These are phyloP conservation scores for Rutstroemia sp. DNA, from an alignment of 2,329 filamentous ascomycete species.

Conservation along the genomic window DNA sequence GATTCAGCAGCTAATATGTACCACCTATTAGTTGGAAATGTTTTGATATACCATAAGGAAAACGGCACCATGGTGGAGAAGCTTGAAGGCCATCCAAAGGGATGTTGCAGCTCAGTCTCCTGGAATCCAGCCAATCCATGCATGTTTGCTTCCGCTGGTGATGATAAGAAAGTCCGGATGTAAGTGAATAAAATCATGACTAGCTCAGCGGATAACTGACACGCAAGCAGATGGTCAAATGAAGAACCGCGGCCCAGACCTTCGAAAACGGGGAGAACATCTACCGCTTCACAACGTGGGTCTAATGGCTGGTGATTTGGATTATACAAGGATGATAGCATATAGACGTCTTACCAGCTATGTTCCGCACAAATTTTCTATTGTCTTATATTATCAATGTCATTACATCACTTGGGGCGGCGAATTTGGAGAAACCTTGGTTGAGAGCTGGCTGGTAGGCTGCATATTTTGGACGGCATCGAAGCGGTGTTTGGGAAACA, in stretches of 20 bases:
- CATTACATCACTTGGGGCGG: constrained; percentile 8
- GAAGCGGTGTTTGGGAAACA: constrained; percentile 4
- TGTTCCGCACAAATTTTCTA: constrained; percentile 1
- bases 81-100: constrained; percentile 64
- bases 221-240: constrained; percentile 21
- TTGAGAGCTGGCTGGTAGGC: not conserved
- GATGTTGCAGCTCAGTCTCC: constrained; percentile 76
- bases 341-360: constrained; percentile 3
- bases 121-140: constrained; percentile 82
- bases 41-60: constrained; percentile 88
- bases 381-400: constrained; percentile 5
- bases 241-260: constrained; percentile 9
- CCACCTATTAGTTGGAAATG: constrained; percentile 44
- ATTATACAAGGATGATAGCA: not conserved
- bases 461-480: constrained; percentile 7
- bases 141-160: constrained; percentile 86
- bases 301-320: constrained; percentile 18
- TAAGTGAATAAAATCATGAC: constrained; percentile 40
- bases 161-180: constrained; percentile 81
- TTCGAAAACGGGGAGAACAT: constrained; percentile 11
- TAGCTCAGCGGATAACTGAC: not conserved
- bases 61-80: constrained; percentile 70
- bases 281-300: constrained; percentile 14
- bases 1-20: constrained; percentile 7
- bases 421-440: constrained; percentile 6